These are phyloP conservation scores for Aspergillus kassunensis DNA, from an alignment of 495 filamentous ascomycete species.

Conservation along the genomic window DNA sequence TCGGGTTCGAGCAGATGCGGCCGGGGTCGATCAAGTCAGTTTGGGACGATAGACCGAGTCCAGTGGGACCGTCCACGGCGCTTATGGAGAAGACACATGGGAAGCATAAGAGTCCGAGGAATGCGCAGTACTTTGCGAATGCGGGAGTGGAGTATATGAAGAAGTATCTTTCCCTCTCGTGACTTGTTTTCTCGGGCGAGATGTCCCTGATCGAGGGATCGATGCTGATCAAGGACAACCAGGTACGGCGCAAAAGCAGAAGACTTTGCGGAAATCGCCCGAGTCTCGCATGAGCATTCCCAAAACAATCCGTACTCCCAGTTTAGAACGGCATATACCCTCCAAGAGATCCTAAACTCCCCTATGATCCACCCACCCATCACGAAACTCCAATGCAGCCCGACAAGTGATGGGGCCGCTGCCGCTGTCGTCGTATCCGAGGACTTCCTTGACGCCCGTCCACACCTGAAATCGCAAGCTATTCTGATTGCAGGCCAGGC, in stretches of 20 bases:
- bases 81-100: constrained; percentile 84
- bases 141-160: constrained; percentile 96
- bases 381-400: constrained; percentile 75
- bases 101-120: constrained; percentile 70
- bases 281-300: constrained; percentile 88
- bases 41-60: constrained; percentile 76
- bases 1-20: constrained; percentile 98
- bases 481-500: constrained; percentile 84
- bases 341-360: constrained; percentile 74
- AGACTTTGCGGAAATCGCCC: constrained; percentile 92
- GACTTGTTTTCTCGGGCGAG: no score
- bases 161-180: constrained; percentile 50
- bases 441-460: constrained; percentile 76
- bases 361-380: constrained; percentile 78
- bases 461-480: constrained; percentile 74
- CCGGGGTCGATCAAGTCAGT: constrained; percentile 73
- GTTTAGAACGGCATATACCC: constrained; percentile 86
- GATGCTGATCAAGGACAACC: neutral
- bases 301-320: constrained; percentile 94
- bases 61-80: constrained; percentile 61
- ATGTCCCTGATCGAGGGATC: neutral
- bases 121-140: constrained; percentile 94
- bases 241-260: constrained; percentile 76
- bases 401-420: constrained; percentile 87
- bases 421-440: constrained; percentile 88